Conservation (phyloP, 2,329 filamentous ascomycete genomes). For the Talaromyces sp. region DNA sequence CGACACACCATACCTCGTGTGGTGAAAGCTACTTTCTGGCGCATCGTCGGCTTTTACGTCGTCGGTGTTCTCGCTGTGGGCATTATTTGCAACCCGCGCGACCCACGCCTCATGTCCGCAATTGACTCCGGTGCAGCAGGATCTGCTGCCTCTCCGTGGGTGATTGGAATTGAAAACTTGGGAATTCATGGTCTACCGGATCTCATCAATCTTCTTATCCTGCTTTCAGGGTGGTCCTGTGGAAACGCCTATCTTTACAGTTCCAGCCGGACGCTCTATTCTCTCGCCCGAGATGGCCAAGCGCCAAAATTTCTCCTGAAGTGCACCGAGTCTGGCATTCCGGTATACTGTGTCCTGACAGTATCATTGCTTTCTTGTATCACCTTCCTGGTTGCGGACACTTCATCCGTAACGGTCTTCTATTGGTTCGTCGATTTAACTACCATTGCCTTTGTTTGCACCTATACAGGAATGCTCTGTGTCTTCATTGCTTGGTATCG, state of each 20-base stretch:
- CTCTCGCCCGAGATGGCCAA: constrained; percentile 51
- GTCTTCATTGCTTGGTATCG: constrained; percentile 73
- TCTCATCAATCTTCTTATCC: constrained; percentile 73
- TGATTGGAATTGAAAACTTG: constrained; percentile 70
- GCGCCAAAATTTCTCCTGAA: constrained; percentile 59
- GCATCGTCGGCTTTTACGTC: constrained; percentile 75
- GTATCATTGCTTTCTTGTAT: constrained; percentile 69
- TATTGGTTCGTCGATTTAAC: constrained; percentile 69
- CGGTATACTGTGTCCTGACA: constrained; percentile 68
- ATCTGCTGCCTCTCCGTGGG: constrained; percentile 70
- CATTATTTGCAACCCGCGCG: constrained; percentile 68
- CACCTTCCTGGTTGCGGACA: constrained; percentile 70
- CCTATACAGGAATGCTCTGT: constrained; percentile 66
- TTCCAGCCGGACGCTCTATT: constrained; percentile 55
- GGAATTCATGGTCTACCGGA: constrained; percentile 68
- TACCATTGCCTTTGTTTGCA: constrained; percentile 32
- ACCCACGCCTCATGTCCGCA: constrained; percentile 61
- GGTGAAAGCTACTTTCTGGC: constrained; percentile 75
- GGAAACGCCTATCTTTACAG: constrained; percentile 67
- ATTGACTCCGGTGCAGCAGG: constrained; percentile 60
- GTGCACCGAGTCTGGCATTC: constrained; percentile 66
- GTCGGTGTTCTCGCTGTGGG: constrained; percentile 70
- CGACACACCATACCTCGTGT: constrained; percentile 62
- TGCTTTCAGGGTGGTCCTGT: constrained; percentile 70
- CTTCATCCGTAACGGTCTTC: constrained; percentile 65